phyloP scores from a whole-genome alignment of 1,139 yeast genomes.

The Saccharomycopsis phalli region DNA sequence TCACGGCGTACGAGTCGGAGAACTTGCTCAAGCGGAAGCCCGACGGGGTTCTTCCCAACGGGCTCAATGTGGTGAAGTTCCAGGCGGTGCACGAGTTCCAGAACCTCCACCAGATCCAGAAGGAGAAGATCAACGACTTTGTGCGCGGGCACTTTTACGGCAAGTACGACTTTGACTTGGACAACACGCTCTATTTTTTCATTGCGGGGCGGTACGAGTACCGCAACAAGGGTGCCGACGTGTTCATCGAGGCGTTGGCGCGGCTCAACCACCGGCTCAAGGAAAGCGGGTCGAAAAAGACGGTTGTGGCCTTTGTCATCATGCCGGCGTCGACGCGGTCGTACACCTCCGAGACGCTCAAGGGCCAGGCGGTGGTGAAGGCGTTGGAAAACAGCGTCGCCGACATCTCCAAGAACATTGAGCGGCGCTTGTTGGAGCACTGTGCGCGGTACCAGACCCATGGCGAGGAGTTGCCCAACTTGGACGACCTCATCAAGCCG shows the following conservation, averaged over 20 bases:
- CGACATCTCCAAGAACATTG: constrained; percentile 83
- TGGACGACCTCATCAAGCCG: constrained; percentile 78
- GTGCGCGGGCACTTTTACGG: constrained; percentile 97
- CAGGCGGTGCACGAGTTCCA: constrained; percentile 98
- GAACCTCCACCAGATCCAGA: constrained; percentile 84
- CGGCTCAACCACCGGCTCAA: constrained; percentile 83
- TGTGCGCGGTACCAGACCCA: constrained; percentile 73
- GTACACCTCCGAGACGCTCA: constrained; percentile 89
- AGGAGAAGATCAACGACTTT: constrained; percentile 88
- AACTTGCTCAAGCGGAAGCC: constrained; percentile 91
- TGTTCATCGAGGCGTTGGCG: constrained; percentile 88
- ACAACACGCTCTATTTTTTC: constrained; percentile 87
- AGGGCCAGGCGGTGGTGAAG: constrained; percentile 92
- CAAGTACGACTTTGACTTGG: constrained; percentile 88
- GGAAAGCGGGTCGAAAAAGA: constrained; percentile 72
- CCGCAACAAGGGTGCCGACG: constrained; percentile 94
- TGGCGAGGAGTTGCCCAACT: constrained; percentile 50
- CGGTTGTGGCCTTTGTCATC: constrained; percentile 95
- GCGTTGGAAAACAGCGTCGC: constrained; percentile 84
- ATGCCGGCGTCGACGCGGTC: constrained; percentile 96
- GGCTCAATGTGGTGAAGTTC: constrained; percentile 90
- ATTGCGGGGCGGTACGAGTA: constrained; percentile 97
- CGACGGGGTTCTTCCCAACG: constrained; percentile 96
- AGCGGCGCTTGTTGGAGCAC: constrained; percentile 82
- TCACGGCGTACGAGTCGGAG: constrained; percentile 92